Conservation (phyloP, 2,329 filamentous ascomycete genomes). For the Neophaeococcomyces aloes region DNA sequence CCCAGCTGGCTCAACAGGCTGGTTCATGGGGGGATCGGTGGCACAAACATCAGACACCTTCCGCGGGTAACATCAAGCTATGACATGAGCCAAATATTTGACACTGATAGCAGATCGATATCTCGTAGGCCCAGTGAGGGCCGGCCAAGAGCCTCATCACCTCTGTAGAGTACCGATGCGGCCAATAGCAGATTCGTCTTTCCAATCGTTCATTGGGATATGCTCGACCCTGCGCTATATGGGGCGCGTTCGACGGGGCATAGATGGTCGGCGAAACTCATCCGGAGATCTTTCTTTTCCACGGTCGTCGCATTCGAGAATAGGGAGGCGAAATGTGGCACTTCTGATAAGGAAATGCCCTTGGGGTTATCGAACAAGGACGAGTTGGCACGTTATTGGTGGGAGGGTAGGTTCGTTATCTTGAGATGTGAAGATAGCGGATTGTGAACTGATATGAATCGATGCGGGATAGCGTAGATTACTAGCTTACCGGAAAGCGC, state of each 20-base stretch:
- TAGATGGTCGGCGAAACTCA: background rate
- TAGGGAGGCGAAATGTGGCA: background rate
- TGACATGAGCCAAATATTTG: slow-evolving; percentile 2
- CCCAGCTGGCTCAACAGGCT: background rate
- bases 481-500: too few species aligned
- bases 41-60: background rate
- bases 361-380: background rate
- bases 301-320: background rate
- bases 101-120: background rate
- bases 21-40: background rate
- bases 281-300: slow-evolving; percentile 5
- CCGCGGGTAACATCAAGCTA: slow-evolving; percentile 1
- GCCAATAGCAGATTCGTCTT: slow-evolving; percentile 1
- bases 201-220: slow-evolving; percentile 2
- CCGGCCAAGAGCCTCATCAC: background rate
- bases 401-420: slow-evolving; percentile 1
- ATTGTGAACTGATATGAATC: too few species aligned
- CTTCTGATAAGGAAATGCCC: background rate
- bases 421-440: background rate
- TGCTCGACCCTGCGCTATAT: background rate
- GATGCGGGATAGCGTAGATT: too few species aligned
- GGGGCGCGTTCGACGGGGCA: too few species aligned
- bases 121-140: background rate
- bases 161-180: background rate
- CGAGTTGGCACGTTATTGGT: background rate